Conservation (phyloP, 2,329 filamentous ascomycete genomes). For the Fusarium protoensiforme region DNA sequence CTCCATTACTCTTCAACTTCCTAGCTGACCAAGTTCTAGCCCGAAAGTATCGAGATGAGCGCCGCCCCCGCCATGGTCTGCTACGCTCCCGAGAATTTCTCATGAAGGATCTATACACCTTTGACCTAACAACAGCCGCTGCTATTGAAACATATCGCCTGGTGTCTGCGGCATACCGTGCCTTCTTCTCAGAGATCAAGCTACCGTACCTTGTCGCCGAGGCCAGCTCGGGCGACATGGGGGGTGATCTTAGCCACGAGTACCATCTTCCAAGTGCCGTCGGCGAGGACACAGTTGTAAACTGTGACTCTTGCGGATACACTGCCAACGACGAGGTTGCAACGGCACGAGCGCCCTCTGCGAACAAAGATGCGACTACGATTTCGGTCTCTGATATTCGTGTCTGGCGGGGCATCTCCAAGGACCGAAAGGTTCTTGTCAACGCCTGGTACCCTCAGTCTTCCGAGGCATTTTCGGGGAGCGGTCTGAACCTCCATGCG, state of each 20-base stretch:
- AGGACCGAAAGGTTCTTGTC: conserved; percentile 74
- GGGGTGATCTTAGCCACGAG: conserved; percentile 91
- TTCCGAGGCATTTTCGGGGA: conserved; percentile 38
- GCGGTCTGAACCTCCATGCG: conserved; percentile 63
- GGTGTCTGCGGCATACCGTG: conserved; percentile 78
- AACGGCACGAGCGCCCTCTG: conserved; percentile 40
- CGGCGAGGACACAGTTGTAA: conserved; percentile 88
- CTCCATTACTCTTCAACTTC: neutral
- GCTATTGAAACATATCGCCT: conserved; percentile 84
- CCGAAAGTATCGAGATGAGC: conserved; percentile 94
- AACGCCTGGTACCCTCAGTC: conserved; percentile 73
- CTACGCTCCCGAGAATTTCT: conserved; percentile 90
- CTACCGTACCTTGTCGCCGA: conserved; percentile 86
- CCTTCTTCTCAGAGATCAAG: conserved; percentile 84
- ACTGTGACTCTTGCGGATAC: conserved; percentile 78
- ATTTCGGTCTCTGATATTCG: conserved; percentile 37
- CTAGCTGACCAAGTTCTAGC: conserved; percentile 58
- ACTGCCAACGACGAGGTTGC: conserved; percentile 91
- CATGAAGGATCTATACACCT: conserved; percentile 99
- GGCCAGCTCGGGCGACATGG: conserved; percentile 96
- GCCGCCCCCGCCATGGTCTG: conserved; percentile 86
- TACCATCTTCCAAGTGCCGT: conserved; percentile 85
- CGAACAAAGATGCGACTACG: neutral
- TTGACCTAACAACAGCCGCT: conserved; percentile 75
- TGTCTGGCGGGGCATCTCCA: conserved; percentile 73